phyloP scores from a whole-genome alignment of 352 stramenopile species.

The Phytophthora foliorum region DNA sequence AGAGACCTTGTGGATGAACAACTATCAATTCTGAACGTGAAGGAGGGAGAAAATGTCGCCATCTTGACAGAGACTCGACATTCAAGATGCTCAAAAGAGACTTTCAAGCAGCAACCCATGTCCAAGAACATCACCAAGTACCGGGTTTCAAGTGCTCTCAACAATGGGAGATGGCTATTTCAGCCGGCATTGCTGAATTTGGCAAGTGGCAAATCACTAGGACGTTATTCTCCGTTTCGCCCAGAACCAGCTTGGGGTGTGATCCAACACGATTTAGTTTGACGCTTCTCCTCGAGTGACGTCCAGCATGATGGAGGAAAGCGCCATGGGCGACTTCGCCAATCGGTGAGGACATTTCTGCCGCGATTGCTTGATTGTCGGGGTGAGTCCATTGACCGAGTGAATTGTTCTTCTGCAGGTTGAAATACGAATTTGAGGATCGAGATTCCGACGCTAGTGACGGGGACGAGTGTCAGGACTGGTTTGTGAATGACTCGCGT shows the following conservation, averaged over 20 bases:
- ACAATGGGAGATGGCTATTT: constrained; percentile 24
- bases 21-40: not conserved
- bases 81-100: not conserved
- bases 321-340: constrained; percentile 68
- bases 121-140: constrained; percentile 1
- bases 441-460: constrained; percentile 60
- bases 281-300: not conserved
- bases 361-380: not conserved
- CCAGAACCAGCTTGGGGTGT: constrained; percentile 12
- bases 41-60: too few species aligned
- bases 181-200: constrained; percentile 25
- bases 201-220: constrained; percentile 1
- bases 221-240: constrained; percentile 36
- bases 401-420: constrained; percentile 23
- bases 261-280: not conserved
- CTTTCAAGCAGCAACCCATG: not conserved
- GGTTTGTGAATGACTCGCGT: constrained; percentile 83
- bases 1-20: too few species aligned
- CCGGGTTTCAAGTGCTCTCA: not conserved
- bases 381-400: not conserved
- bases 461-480: constrained; percentile 73
- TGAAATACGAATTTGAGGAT: constrained; percentile 81
- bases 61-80: too few species aligned
- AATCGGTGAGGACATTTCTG: constrained; percentile 47
- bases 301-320: constrained; percentile 58